Base-by-base conservation (phyloP, 306 rosid species). In the Trichosanthes cucumerina region DNA sequence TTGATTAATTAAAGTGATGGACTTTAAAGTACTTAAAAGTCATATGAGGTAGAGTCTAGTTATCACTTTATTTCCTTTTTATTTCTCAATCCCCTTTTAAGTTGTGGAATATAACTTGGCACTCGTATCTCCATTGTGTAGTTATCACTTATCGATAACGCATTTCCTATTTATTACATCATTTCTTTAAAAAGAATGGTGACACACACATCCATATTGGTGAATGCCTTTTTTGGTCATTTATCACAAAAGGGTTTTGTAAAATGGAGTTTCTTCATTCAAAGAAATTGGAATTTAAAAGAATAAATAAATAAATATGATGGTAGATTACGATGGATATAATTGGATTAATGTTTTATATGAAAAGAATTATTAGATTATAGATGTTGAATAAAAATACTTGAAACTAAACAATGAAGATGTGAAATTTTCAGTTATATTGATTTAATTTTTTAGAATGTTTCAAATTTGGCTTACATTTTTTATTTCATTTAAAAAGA, bases 111-210 rank as follows among this genome's bases (percentile, higher is more conserved):
- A 39, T 68, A 68, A 68, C 52, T 68, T 68, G 18, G 4, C 75
- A 68, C n/a, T 69, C 75, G 9, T 68, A 39, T 69, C 75, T 69
- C 49, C 33, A 68, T 19, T 18, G 14, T 16, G 19, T 69, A 38
- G 53, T 69, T 69, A 70, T 70, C 76, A 70, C 57, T 70, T 70
- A 70, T 70, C 44, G 21, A 70, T 70, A 70, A 43, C 24, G 56
- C 57, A 70, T 33, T 70, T 70, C 21, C 76, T 44, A 23, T 23
- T 43, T 44, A 12, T 24, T 14, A 43, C 75, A 13, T 38, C 33
- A 41, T 5, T 2, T 49, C 16, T 23, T 43, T 5, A 23, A 11
- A 44, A 46, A 13, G 7, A 70, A 70, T 44, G 33, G 4, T 13
- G 1, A 13, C 33, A 16, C 19, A 62, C 18, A 52, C 18, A 12